phyloP scores from a whole-genome alignment of 768 basidiomycete genomes.

The Lentinula sp. region DNA sequence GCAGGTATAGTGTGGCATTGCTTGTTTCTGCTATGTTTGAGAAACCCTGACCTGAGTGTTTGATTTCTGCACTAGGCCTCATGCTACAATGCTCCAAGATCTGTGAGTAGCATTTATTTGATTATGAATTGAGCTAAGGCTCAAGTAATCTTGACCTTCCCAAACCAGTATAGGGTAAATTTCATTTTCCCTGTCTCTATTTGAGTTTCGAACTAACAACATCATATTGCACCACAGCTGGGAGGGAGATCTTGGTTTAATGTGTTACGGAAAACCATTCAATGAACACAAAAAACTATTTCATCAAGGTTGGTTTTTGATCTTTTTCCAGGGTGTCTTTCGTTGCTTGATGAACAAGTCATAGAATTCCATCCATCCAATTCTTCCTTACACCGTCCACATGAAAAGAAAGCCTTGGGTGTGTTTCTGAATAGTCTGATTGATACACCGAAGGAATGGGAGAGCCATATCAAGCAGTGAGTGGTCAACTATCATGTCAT shows the following conservation, averaged over 20 bases:
- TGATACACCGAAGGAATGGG: not conserved
- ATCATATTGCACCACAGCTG: slow-evolving; percentile 3
- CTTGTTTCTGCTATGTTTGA: not conserved
- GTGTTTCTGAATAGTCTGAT: not conserved
- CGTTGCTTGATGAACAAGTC: not conserved
- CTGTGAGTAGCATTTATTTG: not conserved
- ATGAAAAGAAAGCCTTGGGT: not conserved
- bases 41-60: no score
- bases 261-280: slow-evolving; percentile 4
- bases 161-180: not conserved
- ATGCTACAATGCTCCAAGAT: not conserved
- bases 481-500: not conserved
- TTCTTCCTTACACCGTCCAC: not conserved
- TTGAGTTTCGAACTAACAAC: not conserved
- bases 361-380: not conserved
- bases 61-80: not conserved
- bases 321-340: no score
- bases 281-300: not conserved
- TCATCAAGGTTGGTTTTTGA: not conserved
- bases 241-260: slow-evolving; percentile 8
- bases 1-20: slow-evolving; percentile 8
- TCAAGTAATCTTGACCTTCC: no score
- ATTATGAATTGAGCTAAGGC: not conserved
- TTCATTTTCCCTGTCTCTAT: not conserved
- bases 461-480: slow-evolving; percentile 1